A percentile compares a stretch with the other conserved stretches of the same genome.
Evolutionary conservation across 192 early-diverging fungal species (phyloP).

Genomic region (Rhizophlyctis rosea): DNA sequence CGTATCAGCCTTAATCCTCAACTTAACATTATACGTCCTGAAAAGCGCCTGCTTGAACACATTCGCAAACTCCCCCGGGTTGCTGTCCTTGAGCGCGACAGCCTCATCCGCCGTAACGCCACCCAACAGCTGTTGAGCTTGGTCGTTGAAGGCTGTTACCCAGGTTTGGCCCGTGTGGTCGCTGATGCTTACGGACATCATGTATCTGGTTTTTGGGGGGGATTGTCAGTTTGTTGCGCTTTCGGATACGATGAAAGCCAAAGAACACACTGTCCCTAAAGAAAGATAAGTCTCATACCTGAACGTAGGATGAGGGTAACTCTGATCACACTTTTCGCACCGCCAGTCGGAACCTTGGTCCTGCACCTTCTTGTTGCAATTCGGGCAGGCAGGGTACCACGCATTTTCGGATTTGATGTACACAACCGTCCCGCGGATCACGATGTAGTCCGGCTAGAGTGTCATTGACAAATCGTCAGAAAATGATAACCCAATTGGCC

Average conservation of each 20-base stretch:
- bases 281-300: slow-evolving; percentile 48
- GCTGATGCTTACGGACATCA: slow-evolving; percentile 63
- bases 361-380: slow-evolving; percentile 88
- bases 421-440: slow-evolving; percentile 63
- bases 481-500: background rate
- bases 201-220: slow-evolving; percentile 42
- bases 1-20: slow-evolving; percentile 75
- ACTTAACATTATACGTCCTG: slow-evolving; percentile 68
- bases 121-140: slow-evolving; percentile 61
- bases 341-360: slow-evolving; percentile 69
- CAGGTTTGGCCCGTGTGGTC: slow-evolving; percentile 81
- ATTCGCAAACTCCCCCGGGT: background rate
- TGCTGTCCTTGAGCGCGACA: slow-evolving; percentile 49
- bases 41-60: slow-evolving; percentile 40
- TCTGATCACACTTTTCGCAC: slow-evolving; percentile 86
- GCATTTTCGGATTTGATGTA: slow-evolving; percentile 71
- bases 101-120: slow-evolving; percentile 71
- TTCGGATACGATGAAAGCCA: background rate
- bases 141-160: slow-evolving; percentile 86
- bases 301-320: slow-evolving; percentile 69
- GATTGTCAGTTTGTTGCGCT: slow-evolving; percentile 22
- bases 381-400: slow-evolving; percentile 84
- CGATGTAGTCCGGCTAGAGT: slow-evolving; percentile 69
- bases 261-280: background rate
- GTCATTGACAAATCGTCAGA: slow-evolving; percentile 22